Evolutionary conservation across 2,329 filamentous ascomycete genomes (phyloP), one percentile per base, ranked within the genome.

Genomic region (Alternaria tenuissima): DNA sequence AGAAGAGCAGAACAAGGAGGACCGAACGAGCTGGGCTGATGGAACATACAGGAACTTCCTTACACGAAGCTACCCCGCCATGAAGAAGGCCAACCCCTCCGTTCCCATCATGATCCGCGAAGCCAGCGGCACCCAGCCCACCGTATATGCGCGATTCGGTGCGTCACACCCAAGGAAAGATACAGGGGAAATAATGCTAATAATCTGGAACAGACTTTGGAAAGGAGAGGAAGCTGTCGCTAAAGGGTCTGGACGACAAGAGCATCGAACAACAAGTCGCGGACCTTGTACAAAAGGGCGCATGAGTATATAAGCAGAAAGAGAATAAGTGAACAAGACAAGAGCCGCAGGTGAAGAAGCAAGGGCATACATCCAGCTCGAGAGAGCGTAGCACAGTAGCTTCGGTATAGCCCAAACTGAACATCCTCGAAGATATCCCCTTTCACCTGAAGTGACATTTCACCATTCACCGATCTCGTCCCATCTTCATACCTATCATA

Each of bases 41-140:
- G 32, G 8, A 8, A 7, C 5, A 3, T n/a, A 32, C 36, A 97
- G 95, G 80, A 89, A 91, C 30, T 99, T 99, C 83, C 86, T 99
- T 69, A 90, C 90, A 67, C 89, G 92, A 78, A 89, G 93, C 69
- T 99, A 99, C 81, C 95, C 95, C 47, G 95, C 92, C 62, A 98
- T 99, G 94, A 99, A 99, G 89, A 96, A 96, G 86, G 92, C 94
- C 86, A 99, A 99, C 84, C 95, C 95, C 58, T 85, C 91, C 81
- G 94, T 87, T 49, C 95, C 95, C 55, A 98, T 99, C 81, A 85
- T 99, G 85, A 89, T 99, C 76, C 92, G 95, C 77, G 95, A 98
- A 85, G 95, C 94, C 54, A 84, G 88, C 71, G 93, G 92, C 75
- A 92, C 92, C 55, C 84, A 91, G 78, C 94, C 95, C 66, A 91